A percentile compares a stretch with the other conserved stretches of the same genome.
phyloP scores from a whole-genome alignment of 2,329 filamentous ascomycete species.

The Sporothrix sp. region DNA sequence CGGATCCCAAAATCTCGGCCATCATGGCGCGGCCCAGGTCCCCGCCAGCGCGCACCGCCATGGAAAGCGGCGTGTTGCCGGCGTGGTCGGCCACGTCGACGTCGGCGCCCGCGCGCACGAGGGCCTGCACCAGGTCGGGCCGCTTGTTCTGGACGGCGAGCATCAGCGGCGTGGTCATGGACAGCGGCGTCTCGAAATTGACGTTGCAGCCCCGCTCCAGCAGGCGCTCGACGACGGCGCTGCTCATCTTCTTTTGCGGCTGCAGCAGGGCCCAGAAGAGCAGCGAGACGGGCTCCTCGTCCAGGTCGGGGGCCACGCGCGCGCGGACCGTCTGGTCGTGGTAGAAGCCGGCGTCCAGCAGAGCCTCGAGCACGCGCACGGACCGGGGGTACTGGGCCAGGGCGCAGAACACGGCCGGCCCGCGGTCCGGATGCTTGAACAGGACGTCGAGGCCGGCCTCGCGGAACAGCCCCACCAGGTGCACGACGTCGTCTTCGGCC shows the following conservation, averaged over 20 bases:
- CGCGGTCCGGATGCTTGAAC: conserved; percentile 31
- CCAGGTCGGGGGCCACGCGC: conserved; percentile 35
- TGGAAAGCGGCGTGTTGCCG: conserved; percentile 49
- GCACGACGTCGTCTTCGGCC: conserved; percentile 40
- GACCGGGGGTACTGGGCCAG: conserved; percentile 47
- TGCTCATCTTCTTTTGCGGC: conserved; percentile 53
- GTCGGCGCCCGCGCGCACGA: conserved; percentile 50
- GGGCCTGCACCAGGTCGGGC: conserved; percentile 45
- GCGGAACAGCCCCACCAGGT: conserved; percentile 42
- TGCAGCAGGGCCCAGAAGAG: conserved; percentile 53
- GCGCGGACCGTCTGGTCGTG: conserved; percentile 42
- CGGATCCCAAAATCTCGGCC: conserved; percentile 43
- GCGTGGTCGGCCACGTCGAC: conserved; percentile 47
- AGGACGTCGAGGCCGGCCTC: conserved; percentile 43
- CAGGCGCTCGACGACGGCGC: conserved; percentile 45
- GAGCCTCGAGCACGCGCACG: conserved; percentile 38
- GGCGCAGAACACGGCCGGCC: conserved; percentile 43
- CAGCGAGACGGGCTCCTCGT: conserved; percentile 43
- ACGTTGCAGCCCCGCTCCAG: conserved; percentile 47
- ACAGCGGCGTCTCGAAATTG: conserved; percentile 42
- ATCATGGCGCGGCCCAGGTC: conserved; percentile 45
- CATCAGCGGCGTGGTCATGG: conserved; percentile 49
- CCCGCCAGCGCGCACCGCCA: conserved; percentile 47
- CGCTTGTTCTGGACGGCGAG: conserved; percentile 47
- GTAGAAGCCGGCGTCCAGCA: conserved; percentile 50